Base-by-base conservation (phyloP, 169 alveolate species). In the Theileria sp. region DNA sequence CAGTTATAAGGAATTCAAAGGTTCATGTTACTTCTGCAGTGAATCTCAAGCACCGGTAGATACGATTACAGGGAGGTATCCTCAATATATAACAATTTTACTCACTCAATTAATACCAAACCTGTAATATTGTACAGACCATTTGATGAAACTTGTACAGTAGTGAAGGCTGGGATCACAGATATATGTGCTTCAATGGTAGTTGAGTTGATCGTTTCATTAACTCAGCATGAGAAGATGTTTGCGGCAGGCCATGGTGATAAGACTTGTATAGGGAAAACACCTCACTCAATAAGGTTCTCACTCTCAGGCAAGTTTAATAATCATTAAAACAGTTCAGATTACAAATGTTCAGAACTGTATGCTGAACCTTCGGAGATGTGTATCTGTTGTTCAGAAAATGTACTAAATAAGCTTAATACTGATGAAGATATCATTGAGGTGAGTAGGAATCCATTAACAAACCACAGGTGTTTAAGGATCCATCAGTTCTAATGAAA, bases 11-110 rank as follows among this genome's bases (percentile, higher is more conserved):
- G 75, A 65, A 58, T 91, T 91, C 66, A 56, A 76, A 34, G 88
- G 87, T 36, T 89, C 87, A 5, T 91, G 94, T 23, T 91, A 87
- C 66, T 91, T 84, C 56, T 91, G 94, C 72, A 81, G 90, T 64
- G 94, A 91, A 61, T 76, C 87, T 65, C 83, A 80, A 56, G 66
- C 89, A 4, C 92, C 91, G 0, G 30, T 65, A 23, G 83, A 84
- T 66, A 54, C 90, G 1, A 69, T 77, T 32, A 61, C 86, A 12
- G 82, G 87, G 10, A 54, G 90, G 90, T 84, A 54, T 13, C 60
- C 17, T 10, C 12, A 13, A 34, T 30, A n/a, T 30, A 49, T 72
- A 72, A 72, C 38, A 21, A 72, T 72, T 30, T 28, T 50, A 28
- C 1, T 5, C 54, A 44, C 0, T 13, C 1, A 44, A 44, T 6